Base-by-base conservation (phyloP, 768 basidiomycete species). In the Grammothele lineata region DNA sequence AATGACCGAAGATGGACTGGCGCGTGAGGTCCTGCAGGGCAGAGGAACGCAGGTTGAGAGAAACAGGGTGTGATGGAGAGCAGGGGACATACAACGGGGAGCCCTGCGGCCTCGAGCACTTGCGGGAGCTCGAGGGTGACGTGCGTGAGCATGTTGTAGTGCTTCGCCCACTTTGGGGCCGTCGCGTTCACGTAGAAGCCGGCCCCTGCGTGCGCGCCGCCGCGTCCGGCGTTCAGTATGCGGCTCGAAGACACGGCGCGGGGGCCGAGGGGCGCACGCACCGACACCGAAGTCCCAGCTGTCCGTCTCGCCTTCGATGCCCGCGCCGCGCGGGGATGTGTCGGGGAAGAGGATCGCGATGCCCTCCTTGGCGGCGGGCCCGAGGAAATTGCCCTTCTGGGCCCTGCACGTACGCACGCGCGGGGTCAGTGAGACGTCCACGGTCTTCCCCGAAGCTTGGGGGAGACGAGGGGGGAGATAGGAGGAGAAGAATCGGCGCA, bases 121-220 rank as follows among this genome's bases (percentile, higher is more conserved):
- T 77, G 68, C 9, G 95, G 94, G 27, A 99, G 71, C 70, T 98
- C 96, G 36, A 80, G 60, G 10, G 86, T 85, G 55, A 98, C 71
- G 60, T 91, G 83, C 12, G 83, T 84, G 47, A 86, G 78, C 94
- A 97, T 97, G 64, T 87, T 87, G 64, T 94, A 94, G 63, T 89
- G 71, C 57, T 76, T 79, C 21, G 81, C 66, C 61, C 77, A 91
- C 60, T 79, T 79, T 5, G 80, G 73, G 48, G 80, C 75, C 2
- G 92, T 96, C 3, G 95, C 95, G 62, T 96, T 83, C 56, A 99
- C 64, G 66, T 99, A 98, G 71, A 98, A 99, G 27, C 96, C 95
- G 37, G 96, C 96, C 37, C 75, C 81, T 74, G 48, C 34, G 21
- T 21, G 21, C 27, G 41, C 25, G 41, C 7, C 23, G 11, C 12